Conservation (phyloP, 176 grass and related monocot species). For the Paspalum notatum region DNA sequence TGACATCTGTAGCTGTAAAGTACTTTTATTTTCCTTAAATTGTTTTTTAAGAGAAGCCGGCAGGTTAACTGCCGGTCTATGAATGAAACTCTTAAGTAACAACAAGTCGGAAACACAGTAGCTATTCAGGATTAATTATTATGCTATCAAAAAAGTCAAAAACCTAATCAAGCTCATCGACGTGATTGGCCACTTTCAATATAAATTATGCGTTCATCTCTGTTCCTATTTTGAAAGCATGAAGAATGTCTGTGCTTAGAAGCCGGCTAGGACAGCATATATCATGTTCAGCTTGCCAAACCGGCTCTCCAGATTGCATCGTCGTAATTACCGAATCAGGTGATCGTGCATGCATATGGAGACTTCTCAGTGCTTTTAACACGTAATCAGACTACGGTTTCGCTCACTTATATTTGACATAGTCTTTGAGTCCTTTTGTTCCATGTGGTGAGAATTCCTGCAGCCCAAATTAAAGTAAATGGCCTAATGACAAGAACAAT, state of each 20-base stretch:
- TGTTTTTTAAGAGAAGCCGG: too few species aligned
- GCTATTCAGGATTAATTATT: too few species aligned
- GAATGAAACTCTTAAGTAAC: too few species aligned
- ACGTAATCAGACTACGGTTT: not conserved
- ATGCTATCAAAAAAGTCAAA: too few species aligned
- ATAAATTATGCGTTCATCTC: not conserved
- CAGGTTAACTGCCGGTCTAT: too few species aligned
- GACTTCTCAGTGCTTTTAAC: not conserved
- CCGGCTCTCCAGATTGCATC: not conserved
- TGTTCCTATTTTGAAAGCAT: not conserved
- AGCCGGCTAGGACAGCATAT: not conserved
- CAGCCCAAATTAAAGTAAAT: not conserved
- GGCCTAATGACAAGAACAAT: not conserved
- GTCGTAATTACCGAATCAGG: not conserved
- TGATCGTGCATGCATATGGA: not conserved
- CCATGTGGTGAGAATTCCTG: conserved; percentile 13
- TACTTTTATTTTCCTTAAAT: too few species aligned
- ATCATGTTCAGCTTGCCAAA: conserved; percentile 11
- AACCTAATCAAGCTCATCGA: too few species aligned
- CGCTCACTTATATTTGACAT: not conserved
- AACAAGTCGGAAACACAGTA: too few species aligned
- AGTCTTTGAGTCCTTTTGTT: not conserved
- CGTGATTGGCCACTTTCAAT: too few species aligned
- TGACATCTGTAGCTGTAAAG: too few species aligned
- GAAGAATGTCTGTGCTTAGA: not conserved